A percentile compares a stretch with the other conserved stretches of the same genome.
Conservation (phyloP, 257 asterid species). For the Voacanga thouarsii region DNA sequence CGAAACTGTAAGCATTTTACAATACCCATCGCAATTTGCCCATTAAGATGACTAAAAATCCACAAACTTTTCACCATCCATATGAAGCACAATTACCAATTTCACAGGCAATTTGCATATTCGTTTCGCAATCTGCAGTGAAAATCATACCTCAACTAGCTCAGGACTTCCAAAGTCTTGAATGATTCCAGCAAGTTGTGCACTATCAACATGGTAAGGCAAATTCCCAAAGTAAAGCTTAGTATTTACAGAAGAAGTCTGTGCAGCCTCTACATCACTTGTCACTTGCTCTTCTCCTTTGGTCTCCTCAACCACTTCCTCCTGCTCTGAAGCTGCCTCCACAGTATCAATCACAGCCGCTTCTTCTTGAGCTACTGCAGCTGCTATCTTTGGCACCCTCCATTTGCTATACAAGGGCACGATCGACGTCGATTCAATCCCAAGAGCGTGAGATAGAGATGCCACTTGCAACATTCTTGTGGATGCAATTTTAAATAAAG, state of each 20-base stretch:
- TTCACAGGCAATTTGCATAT: neutral
- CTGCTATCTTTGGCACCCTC: constrained; percentile 44
- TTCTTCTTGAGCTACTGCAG: constrained; percentile 70
- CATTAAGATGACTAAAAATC: neutral
- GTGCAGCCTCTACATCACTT: constrained; percentile 21
- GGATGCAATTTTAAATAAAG: constrained; percentile 33
- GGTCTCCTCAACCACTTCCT: constrained; percentile 19
- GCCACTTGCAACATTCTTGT: constrained; percentile 33
- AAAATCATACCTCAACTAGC: constrained; percentile 66
- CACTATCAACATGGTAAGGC: constrained; percentile 84
- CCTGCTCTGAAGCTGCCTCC: constrained; percentile 20
- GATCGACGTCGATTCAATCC: constrained; percentile 32
- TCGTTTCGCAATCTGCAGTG: neutral
- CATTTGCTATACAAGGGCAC: constrained; percentile 29
- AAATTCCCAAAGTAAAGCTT: constrained; percentile 91
- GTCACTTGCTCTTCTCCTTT: constrained; percentile 19
- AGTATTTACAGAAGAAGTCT: constrained; percentile 36
- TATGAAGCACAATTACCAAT: neutral
- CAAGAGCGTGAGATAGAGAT: constrained; percentile 30
- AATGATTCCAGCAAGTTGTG: constrained; percentile 91
- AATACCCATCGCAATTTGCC: no score
- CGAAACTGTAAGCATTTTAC: no score
- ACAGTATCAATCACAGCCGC: constrained; percentile 30
- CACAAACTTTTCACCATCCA: neutral
- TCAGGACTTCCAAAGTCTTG: constrained; percentile 87